Base-by-base conservation (phyloP, 2,329 filamentous ascomycete species). In the Aureobasidium leucospermi region DNA sequence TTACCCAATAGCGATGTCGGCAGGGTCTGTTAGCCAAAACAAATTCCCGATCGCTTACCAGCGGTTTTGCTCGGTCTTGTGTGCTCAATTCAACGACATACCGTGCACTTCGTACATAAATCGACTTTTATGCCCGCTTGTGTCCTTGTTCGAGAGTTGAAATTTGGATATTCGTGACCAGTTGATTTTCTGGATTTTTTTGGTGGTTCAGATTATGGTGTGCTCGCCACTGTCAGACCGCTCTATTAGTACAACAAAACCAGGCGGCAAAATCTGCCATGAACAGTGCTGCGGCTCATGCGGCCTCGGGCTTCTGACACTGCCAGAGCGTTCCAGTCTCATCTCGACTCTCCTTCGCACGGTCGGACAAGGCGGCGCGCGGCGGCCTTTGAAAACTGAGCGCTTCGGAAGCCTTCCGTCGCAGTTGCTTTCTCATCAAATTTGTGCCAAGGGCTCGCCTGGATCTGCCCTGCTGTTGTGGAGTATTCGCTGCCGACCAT, bases 251-350 rank as follows among this genome's bases (percentile, higher is more conserved):
- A 5, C 16, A 36, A 28, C 15, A 19, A 41, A 16, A 41, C 8
- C 28, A 29, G 32, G 32, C 28, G 51, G 51, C 39, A 34, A 55
- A 43, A 19, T 55, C 32, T 43, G 51, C 38, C 51, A 15, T 34
- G 38, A 15, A 13, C 16, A 10, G 31, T 11, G 6, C 7, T 32
- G n/a, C 45, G 45, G 29, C 23, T 10, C 31, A 13, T 42, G 41
- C 52, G 41, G 16, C 31, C 46, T 46, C 42, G 52, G 51, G 8
- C 15, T 19, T 45, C 52, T 46, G 52, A 46, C 41, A 57, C 52
- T 46, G 52, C 52, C 41, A 57, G 52, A 46, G 31, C 52, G 52
- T 57, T 57, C 52, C 52, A 57, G 52, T 38, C 52, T 57, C 41
- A 46, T 57, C 52, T 57, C 52, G 52, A 55, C 51, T 16, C 23